Evolutionary conservation across 257 asterid genomes (phyloP).

Genomic region (Solanum piurae): DNA sequence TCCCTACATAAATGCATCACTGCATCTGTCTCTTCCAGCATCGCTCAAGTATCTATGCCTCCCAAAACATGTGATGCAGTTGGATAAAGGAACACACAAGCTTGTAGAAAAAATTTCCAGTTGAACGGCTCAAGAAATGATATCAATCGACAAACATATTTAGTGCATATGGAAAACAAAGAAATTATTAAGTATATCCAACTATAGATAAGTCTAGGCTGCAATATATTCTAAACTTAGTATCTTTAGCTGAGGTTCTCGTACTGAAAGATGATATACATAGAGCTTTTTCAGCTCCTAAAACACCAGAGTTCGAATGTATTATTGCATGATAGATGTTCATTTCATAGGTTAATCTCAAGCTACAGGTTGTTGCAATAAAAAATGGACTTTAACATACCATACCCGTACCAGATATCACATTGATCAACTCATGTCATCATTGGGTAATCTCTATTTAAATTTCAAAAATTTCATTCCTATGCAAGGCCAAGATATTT

Average conservation of each 20-base stretch:
- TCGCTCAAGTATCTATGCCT: conserved; percentile 25
- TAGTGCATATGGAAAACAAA: neutral
- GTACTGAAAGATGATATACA: neutral
- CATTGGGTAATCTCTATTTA: neutral
- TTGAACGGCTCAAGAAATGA: neutral
- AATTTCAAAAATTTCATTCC: neutral
- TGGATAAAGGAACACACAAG: neutral
- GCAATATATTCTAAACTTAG: neutral
- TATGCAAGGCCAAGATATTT: neutral
- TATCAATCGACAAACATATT: neutral
- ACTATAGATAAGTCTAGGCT: neutral
- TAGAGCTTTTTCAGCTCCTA: neutral
- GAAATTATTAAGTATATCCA: neutral
- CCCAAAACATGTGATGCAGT: conserved; percentile 34
- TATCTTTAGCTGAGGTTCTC: neutral
- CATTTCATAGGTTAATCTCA: neutral
- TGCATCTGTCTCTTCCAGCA: conserved; percentile 22
- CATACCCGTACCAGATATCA: neutral
- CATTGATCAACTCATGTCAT: neutral
- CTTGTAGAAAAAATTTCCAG: neutral
- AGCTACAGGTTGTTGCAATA: neutral
- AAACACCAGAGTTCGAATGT: neutral
- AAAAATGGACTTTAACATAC: neutral
- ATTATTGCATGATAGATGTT: neutral
- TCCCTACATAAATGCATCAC: neutral